These are phyloP conservation scores for Coemansia sp. DNA, from an alignment of 192 early-diverging fungal genomes.

Conservation along the genomic window DNA sequence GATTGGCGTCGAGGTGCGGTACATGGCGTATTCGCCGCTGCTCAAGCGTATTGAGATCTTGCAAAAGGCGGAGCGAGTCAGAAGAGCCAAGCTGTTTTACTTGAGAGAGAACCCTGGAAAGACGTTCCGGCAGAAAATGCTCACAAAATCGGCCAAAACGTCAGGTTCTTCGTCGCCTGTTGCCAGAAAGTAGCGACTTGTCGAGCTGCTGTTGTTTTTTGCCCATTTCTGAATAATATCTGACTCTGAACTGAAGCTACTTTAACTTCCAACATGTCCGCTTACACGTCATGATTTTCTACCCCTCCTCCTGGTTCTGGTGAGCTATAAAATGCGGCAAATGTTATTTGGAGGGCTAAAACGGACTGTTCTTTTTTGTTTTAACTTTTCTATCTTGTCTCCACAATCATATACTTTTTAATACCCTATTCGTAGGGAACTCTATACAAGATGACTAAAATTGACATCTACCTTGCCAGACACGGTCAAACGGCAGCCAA, in stretches of 20 bases:
- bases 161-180: conserved; percentile 10
- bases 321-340: not conserved
- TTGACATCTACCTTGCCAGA: conserved; percentile 36
- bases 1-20: conserved; percentile 75
- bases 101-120: conserved; percentile 75
- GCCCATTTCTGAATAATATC: too few relatives aligned
- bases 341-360: too few relatives aligned
- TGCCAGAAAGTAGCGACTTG: conserved; percentile 15
- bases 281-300: not conserved
- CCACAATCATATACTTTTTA: not conserved
- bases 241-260: not conserved
- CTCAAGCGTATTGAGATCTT: conserved; percentile 71
- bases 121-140: conserved; percentile 60
- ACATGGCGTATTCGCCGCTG: conserved; percentile 73
- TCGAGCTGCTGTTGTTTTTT: too few relatives aligned
- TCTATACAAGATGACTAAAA: conserved; percentile 10
- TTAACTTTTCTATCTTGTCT: not conserved
- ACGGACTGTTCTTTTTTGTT: too few relatives aligned
- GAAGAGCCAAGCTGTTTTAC: conserved; percentile 76
- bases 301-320: not conserved
- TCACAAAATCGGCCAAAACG: conserved; percentile 37
- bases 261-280: not conserved
- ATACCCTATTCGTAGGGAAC: not conserved
- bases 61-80: conserved; percentile 60
- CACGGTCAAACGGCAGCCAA: conserved; percentile 52